phyloP scores from a whole-genome alignment of 2,329 filamentous ascomycete genomes.

The Talaromyces sp. region DNA sequence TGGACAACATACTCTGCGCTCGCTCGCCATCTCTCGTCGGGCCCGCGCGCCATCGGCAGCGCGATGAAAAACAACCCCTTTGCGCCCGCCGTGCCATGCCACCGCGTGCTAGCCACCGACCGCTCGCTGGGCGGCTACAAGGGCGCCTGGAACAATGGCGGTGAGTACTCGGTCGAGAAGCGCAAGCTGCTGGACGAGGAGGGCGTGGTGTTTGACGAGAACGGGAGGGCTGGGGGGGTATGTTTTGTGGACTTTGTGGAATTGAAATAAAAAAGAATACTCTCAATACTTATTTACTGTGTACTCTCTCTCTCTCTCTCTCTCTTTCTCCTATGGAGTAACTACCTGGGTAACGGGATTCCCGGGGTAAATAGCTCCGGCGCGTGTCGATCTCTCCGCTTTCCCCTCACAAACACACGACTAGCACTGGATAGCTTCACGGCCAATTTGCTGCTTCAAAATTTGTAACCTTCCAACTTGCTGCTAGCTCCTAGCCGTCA shows the following conservation, averaged over 20 bases:
- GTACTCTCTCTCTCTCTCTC: background rate
- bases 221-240: conserved; percentile 31
- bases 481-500: background rate
- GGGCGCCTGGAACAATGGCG: conserved; percentile 45
- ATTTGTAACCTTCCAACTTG: background rate
- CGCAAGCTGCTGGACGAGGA: conserved; percentile 36
- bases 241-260: conserved; percentile 29
- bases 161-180: conserved; percentile 38
- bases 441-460: background rate
- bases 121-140: conserved; percentile 53
- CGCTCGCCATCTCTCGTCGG: conserved; percentile 62
- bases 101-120: conserved; percentile 70
- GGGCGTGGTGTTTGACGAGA: conserved; percentile 41
- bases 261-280: conserved; percentile 3
- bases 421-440: background rate
- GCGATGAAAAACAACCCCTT: conserved; percentile 75
- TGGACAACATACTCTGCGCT: conserved; percentile 75
- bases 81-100: conserved; percentile 74
- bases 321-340: background rate
- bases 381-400: background rate
- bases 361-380: background rate
- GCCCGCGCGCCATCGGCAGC: conserved; percentile 71
- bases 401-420: background rate
- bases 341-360: background rate
- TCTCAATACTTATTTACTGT: background rate